Percentiles rank a stretch among this genome's conserved stretches.
Evolutionary conservation across 2,329 filamentous ascomycete species (phyloP).

Genomic region (Metarhizium brunneum): DNA sequence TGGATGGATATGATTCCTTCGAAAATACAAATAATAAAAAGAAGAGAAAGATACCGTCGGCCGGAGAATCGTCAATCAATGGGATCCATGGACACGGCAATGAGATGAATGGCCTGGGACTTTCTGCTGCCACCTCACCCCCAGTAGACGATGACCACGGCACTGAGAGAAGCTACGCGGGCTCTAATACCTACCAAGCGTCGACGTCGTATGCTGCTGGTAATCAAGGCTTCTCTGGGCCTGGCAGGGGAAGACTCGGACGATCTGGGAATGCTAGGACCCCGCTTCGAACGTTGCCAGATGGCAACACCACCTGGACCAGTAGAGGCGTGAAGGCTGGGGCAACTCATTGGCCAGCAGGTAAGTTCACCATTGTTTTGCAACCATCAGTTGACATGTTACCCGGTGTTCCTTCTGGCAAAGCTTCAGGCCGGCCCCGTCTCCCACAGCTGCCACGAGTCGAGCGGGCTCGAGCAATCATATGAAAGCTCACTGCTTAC

Average conservation of each 20-base stretch:
- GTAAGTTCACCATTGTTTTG: conserved; percentile 26
- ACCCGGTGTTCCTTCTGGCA: not conserved
- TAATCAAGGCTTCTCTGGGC: conserved; percentile 62
- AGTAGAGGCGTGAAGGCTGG: conserved; percentile 37
- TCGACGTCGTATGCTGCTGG: conserved; percentile 42
- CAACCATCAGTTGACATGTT: not conserved
- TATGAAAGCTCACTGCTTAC: not conserved
- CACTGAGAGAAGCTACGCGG: conserved; percentile 15
- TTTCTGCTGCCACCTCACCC: conserved; percentile 14
- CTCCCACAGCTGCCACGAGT: not conserved
- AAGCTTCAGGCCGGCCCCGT: not conserved
- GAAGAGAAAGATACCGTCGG: conserved; percentile 94
- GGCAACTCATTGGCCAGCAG: conserved; percentile 34
- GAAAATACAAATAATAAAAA: conserved; percentile 99
- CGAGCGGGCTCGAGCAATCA: not conserved
- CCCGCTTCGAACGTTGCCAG: conserved; percentile 49
- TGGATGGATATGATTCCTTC: conserved; percentile 91
- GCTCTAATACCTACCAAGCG: conserved; percentile 19
- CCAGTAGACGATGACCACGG: conserved; percentile 21
- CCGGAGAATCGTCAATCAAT: conserved; percentile 54
- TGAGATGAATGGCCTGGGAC: conserved; percentile 31
- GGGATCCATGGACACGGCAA: conserved; percentile 26
- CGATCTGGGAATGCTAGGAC: conserved; percentile 53
- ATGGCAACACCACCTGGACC: conserved; percentile 48
- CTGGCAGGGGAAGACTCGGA: conserved; percentile 78